Conservation (phyloP, 257 asterid species). For the Schizonepeta tenuifolia region DNA sequence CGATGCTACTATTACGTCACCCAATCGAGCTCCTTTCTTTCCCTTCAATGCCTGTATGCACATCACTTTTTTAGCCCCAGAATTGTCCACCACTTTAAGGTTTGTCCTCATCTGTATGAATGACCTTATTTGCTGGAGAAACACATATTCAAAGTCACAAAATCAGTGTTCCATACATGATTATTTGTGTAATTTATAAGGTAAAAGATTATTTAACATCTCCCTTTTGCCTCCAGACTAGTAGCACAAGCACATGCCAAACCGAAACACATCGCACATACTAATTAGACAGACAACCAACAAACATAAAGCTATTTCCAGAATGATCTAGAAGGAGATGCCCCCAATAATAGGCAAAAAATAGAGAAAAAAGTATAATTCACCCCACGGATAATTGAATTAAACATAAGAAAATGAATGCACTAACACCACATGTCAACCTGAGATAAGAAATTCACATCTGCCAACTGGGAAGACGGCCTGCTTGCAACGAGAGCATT, state of each 20-base stretch:
- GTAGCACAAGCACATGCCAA: background rate
- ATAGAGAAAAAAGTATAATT: background rate
- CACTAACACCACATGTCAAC: constrained; percentile 35
- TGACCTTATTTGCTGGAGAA: constrained; percentile 76
- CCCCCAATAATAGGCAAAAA: too few species aligned
- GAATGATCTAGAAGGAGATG: background rate
- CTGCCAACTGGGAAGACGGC: constrained; percentile 42
- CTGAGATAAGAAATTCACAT: constrained; percentile 52
- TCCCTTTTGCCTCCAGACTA: background rate
- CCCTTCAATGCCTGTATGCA: constrained; percentile 95
- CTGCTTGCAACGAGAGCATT: constrained; percentile 45
- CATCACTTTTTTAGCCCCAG: constrained; percentile 86
- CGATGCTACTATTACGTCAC: constrained; percentile 84
- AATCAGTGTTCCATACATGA: background rate
- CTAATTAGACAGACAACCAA: background rate
- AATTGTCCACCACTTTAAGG: constrained; percentile 93
- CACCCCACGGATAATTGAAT: background rate
- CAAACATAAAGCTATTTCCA: background rate
- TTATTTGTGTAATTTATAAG: background rate
- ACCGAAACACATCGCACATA: background rate
- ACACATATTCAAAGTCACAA: background rate
- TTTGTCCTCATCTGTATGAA: constrained; percentile 95
- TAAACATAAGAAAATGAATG: background rate
- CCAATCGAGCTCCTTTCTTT: constrained; percentile 86
- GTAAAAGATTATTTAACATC: background rate